Evolutionary conservation across 208 protist genomes (phyloP).

Genomic region (Trypanosoma grayi): DNA sequence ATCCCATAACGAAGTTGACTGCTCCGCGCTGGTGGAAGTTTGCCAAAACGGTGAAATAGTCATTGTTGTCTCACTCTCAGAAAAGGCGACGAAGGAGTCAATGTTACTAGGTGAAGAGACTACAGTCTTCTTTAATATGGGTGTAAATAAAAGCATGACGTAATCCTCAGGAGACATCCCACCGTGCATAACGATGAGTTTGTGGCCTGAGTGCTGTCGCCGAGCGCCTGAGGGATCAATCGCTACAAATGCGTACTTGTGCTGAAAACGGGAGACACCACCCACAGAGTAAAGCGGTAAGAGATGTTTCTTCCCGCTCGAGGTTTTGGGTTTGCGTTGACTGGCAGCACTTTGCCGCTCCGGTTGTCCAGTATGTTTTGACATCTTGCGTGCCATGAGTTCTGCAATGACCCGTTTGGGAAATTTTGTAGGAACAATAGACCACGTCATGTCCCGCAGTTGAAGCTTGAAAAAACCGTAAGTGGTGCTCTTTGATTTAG

Average conservation of each 20-base stretch:
- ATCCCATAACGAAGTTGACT: not conserved
- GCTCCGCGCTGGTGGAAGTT: too few relatives aligned
- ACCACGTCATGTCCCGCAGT: conserved; percentile 72
- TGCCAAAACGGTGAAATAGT: too few relatives aligned
- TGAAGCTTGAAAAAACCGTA: conserved; percentile 77
- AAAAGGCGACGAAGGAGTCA: not conserved
- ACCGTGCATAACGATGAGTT: conserved; percentile 72
- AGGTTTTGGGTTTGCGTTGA: conserved; percentile 1
- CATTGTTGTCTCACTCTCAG: not conserved
- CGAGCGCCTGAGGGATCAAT: conserved; percentile 29
- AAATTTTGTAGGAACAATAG: conserved; percentile 59
- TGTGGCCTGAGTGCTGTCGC: conserved; percentile 10
- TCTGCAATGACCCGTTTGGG: conserved; percentile 27
- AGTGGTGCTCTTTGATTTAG: conserved; percentile 2
- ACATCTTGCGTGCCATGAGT: conserved; percentile 4
- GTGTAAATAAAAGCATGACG: conserved; percentile 74
- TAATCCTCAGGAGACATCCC: conserved; percentile 64
- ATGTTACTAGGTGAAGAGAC: not conserved
- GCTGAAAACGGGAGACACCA: conserved; percentile 64
- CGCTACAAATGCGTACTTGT: conserved; percentile 72
- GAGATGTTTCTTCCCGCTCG: conserved; percentile 8
- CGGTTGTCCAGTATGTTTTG: not conserved
- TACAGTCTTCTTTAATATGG: conserved; percentile 12
- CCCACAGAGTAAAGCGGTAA: conserved; percentile 42
- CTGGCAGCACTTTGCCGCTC: not conserved